Conservation (phyloP, 495 filamentous ascomycete species). For the Podospora bellae-mahoneyi region DNA sequence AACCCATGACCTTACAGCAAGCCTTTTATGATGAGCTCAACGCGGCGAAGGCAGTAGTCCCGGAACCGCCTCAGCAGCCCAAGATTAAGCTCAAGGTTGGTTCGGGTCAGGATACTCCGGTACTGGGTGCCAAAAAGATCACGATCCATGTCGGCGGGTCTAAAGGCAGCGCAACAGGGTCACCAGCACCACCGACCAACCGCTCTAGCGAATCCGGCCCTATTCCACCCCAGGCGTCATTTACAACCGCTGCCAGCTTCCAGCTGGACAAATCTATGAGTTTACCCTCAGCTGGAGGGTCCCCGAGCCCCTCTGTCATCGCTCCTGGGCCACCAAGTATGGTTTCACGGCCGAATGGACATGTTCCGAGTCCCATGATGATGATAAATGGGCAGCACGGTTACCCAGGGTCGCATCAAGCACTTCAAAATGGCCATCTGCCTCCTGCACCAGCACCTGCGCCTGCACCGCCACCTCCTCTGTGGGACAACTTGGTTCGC, state of each 20-base stretch:
- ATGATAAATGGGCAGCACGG: conserved; percentile 19
- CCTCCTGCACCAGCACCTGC: conserved; percentile 3
- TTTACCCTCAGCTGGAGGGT: conserved; percentile 42
- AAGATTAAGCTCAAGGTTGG: conserved; percentile 74
- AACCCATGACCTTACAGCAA: conserved; percentile 40
- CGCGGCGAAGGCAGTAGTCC: conserved; percentile 62
- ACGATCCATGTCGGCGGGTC: conserved; percentile 53
- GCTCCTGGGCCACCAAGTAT: conserved; percentile 42
- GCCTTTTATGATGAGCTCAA: conserved; percentile 62
- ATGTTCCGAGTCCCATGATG: conserved; percentile 29
- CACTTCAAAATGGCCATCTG: conserved; percentile 31
- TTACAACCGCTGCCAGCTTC: conserved; percentile 26
- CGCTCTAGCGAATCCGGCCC: conserved; percentile 34
- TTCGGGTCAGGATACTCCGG: conserved; percentile 34
- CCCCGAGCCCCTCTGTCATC: conserved; percentile 46
- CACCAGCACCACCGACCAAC: conserved; percentile 52
- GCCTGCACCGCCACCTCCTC: conserved; percentile 18
- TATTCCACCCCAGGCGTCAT: conserved; percentile 21
- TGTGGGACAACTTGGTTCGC: conserved; percentile 34
- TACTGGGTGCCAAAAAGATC: conserved; percentile 46
- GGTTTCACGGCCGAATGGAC: conserved; percentile 31
- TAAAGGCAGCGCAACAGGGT: conserved; percentile 48
- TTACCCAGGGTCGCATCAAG: conserved; percentile 17
- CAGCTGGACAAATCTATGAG: conserved; percentile 45
- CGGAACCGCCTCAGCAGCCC: conserved; percentile 59